Evolutionary conservation across 164 flowering plant species (phyloP).

Genomic region (Cinnamomum chago): DNA sequence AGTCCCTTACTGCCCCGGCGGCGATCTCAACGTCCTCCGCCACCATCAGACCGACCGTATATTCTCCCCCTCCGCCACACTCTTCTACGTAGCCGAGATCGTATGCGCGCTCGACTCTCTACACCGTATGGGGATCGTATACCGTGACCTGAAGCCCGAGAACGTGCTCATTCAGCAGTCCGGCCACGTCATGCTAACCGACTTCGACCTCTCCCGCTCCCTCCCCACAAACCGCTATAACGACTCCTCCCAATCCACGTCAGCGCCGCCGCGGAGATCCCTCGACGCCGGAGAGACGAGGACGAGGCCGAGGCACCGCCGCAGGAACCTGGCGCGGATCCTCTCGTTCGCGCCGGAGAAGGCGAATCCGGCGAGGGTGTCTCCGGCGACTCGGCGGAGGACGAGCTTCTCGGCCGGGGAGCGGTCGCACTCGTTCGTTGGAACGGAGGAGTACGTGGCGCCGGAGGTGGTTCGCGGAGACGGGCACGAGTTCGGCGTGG

Average conservation of each 20-base stretch:
- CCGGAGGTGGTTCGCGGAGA: constrained; percentile 85
- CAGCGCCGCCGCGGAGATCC: neutral
- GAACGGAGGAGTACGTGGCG: constrained; percentile 90
- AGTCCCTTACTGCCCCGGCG: constrained; percentile 83
- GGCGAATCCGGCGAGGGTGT: constrained; percentile 69
- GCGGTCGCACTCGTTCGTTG: constrained; percentile 41
- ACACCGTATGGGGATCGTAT: constrained; percentile 60
- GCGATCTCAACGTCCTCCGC: constrained; percentile 88
- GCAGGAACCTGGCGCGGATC: constrained; percentile 28
- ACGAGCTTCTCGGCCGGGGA: constrained; percentile 22
- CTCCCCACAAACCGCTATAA: constrained; percentile 4
- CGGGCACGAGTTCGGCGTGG: constrained; percentile 91
- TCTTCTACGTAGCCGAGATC: constrained; percentile 74
- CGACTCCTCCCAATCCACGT: neutral
- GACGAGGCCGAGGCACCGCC: constrained; percentile 10
- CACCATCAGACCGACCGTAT: constrained; percentile 55
- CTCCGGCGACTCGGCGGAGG: constrained; percentile 52
- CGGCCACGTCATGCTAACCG: constrained; percentile 75
- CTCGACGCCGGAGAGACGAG: neutral
- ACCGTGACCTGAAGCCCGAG: constrained; percentile 83
- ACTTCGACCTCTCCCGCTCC: constrained; percentile 62
- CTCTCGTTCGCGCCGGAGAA: constrained; percentile 48
- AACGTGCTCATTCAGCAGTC: constrained; percentile 62
- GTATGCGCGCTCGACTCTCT: constrained; percentile 67
- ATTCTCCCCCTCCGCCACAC: constrained; percentile 55